These are phyloP conservation scores for Globomyces sp. DNA, from an alignment of 371 early-diverging fungal genomes.

Conservation along the genomic window DNA sequence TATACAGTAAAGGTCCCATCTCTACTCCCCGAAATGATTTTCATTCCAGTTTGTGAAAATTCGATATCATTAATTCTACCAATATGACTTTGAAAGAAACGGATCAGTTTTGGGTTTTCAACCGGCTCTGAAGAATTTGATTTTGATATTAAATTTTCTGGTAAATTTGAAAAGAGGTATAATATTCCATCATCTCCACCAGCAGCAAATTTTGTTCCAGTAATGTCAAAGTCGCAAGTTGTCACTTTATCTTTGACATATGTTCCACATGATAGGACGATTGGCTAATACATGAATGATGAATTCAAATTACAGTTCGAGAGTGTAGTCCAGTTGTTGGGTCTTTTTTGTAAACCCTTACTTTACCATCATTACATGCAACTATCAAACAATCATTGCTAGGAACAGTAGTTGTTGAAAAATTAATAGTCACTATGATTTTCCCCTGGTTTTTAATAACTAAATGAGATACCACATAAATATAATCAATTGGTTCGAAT, in stretches of 20 bases:
- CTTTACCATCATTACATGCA: conserved; percentile 71
- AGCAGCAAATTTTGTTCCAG: conserved; percentile 78
- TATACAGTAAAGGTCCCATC: conserved; percentile 62
- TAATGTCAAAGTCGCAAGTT: conserved; percentile 71
- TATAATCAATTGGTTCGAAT: conserved; percentile 65
- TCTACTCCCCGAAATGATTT: conserved; percentile 67
- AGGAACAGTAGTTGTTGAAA: conserved; percentile 78
- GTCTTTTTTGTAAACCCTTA: conserved; percentile 65
- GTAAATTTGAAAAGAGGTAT: conserved; percentile 61
- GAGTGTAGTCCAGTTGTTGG: conserved; percentile 41
- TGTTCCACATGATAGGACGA: conserved; percentile 60
- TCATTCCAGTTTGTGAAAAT: conserved; percentile 71
- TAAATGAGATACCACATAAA: conserved; percentile 34
- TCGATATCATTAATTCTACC: conserved; percentile 73
- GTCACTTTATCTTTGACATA: conserved; percentile 59
- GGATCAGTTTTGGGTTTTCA: conserved; percentile 1
- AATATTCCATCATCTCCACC: conserved; percentile 80
- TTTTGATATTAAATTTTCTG: not conserved
- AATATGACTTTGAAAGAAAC: conserved; percentile 44
- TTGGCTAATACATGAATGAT: conserved; percentile 43
- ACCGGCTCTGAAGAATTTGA: not conserved
- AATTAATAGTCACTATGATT: conserved; percentile 67
- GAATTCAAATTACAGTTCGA: too few relatives aligned
- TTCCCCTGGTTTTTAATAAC: conserved; percentile 32
- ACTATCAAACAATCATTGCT: conserved; percentile 74